phyloP scores from a whole-genome alignment of 176 grass and related monocot genomes.

The Miscanthus lutarioriparius region DNA sequence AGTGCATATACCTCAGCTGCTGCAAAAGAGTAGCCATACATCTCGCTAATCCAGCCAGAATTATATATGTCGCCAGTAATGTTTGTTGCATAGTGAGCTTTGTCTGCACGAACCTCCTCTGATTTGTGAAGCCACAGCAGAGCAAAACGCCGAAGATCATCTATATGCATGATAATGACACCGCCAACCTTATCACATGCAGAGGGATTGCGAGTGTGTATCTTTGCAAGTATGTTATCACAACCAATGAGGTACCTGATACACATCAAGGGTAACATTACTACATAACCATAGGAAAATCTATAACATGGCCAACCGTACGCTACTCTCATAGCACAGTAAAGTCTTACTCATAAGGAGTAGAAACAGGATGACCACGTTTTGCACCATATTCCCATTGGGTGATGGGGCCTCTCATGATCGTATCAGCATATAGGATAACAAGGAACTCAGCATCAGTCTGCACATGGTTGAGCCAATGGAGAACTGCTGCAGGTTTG shows the following conservation, averaged over 20 bases:
- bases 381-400: slow-evolving; percentile 97
- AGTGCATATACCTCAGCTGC: slow-evolving; percentile 79
- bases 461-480: slow-evolving; percentile 91
- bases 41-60: slow-evolving; percentile 98
- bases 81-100: slow-evolving; percentile 92
- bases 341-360: slow-evolving; percentile 83
- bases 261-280: slow-evolving; percentile 36
- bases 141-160: slow-evolving; percentile 85
- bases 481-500: slow-evolving; percentile 95
- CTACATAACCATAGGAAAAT: slow-evolving; percentile 19
- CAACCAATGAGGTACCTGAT: slow-evolving; percentile 96
- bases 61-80: slow-evolving; percentile 94
- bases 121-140: slow-evolving; percentile 94
- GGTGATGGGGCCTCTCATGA: slow-evolving; percentile 93
- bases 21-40: slow-evolving; percentile 97
- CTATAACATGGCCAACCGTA: slow-evolving; percentile 5
- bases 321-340: slow-evolving; percentile 13
- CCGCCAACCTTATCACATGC: slow-evolving; percentile 97
- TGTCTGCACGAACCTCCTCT: slow-evolving; percentile 91
- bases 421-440: slow-evolving; percentile 99
- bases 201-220: slow-evolving; percentile 85
- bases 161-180: slow-evolving; percentile 99
- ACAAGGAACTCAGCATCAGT: slow-evolving; percentile 93
- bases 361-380: slow-evolving; percentile 88
- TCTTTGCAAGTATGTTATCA: slow-evolving; percentile 89